phyloP scores from a whole-genome alignment of 1,284 basidiomycete genomes.

The Cryptococcus hybrid region DNA sequence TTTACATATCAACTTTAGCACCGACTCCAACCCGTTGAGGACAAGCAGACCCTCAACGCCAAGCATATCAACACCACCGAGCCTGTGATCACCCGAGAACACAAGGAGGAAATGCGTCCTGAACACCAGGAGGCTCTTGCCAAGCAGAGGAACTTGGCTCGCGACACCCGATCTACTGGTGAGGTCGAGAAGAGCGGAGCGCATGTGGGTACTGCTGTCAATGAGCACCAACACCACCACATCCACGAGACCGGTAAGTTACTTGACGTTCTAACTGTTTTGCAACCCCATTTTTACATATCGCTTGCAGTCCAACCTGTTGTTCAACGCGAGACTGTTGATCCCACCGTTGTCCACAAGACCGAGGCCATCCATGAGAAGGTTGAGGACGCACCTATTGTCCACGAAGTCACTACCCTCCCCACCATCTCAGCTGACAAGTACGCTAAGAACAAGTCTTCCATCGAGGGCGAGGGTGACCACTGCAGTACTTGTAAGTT shows the following conservation, averaged over 20 bases:
- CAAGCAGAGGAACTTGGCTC: conserved; percentile 35
- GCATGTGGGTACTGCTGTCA: conserved; percentile 36
- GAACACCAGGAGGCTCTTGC: conserved; percentile 47
- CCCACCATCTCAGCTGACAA: conserved; percentile 28
- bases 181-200: conserved; percentile 29
- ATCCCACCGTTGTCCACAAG: conserved; percentile 47
- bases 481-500: background rate
- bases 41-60: conserved; percentile 35
- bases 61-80: conserved; percentile 38
- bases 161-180: conserved; percentile 24
- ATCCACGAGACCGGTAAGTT: conserved; percentile 41
- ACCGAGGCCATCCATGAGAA: conserved; percentile 45
- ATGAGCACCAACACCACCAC: conserved; percentile 49
- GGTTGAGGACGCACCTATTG: conserved; percentile 45
- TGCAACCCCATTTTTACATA: too few relatives aligned
- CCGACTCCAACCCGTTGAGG: conserved; percentile 46
- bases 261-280: background rate
- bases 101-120: conserved; percentile 46
- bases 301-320: conserved; percentile 41
- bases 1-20: conserved; percentile 23
- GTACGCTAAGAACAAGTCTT: background rate
- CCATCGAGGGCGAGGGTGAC: background rate
- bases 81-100: conserved; percentile 37
- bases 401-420: conserved; percentile 39
- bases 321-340: conserved; percentile 47